Percentiles rank a stretch among this genome's conserved stretches.
These are phyloP conservation scores for Juglanconis oblonga DNA, from an alignment of 2,329 filamentous ascomycete species.

Conservation along the genomic window DNA sequence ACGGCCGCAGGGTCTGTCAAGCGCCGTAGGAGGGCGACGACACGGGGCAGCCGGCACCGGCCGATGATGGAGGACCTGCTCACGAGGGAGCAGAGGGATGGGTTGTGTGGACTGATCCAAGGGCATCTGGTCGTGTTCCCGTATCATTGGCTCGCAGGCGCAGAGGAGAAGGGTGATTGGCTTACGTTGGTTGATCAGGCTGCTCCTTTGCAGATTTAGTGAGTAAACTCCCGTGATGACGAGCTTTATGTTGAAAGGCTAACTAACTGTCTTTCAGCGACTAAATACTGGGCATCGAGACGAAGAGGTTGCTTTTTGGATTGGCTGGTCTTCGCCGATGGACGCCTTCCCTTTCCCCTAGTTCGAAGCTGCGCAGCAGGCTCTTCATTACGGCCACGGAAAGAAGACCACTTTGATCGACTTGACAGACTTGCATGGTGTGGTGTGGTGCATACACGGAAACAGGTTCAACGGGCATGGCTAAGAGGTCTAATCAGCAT, in stretches of 20 bases:
- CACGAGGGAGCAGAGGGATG: conserved; percentile 72
- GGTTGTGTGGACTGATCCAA: conserved; percentile 76
- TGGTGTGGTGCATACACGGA: not conserved
- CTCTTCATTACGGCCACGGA: not conserved
- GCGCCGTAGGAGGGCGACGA: conserved; percentile 66
- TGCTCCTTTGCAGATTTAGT: conserved; percentile 96
- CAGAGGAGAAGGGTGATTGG: conserved; percentile 94
- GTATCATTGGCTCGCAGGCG: conserved; percentile 90
- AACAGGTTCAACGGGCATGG: not conserved
- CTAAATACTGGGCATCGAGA: not conserved
- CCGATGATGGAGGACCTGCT: conserved; percentile 75
- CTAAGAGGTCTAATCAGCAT: not conserved
- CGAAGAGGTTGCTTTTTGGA: not conserved
- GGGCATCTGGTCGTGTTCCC: conserved; percentile 89
- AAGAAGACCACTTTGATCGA: not conserved
- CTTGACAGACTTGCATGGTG: not conserved
- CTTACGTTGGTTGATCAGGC: conserved; percentile 94
- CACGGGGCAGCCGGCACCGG: conserved; percentile 60
- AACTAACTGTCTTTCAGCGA: not conserved
- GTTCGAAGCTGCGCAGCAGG: not conserved
- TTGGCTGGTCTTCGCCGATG: not conserved
- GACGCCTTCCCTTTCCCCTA: not conserved
- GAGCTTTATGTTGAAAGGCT: not conserved
- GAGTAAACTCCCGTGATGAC: conserved; percentile 38
- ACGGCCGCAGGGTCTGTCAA: conserved; percentile 46